Base-by-base conservation (phyloP, 2,329 filamentous ascomycete species). In the Bipolaris sorokiniana region DNA sequence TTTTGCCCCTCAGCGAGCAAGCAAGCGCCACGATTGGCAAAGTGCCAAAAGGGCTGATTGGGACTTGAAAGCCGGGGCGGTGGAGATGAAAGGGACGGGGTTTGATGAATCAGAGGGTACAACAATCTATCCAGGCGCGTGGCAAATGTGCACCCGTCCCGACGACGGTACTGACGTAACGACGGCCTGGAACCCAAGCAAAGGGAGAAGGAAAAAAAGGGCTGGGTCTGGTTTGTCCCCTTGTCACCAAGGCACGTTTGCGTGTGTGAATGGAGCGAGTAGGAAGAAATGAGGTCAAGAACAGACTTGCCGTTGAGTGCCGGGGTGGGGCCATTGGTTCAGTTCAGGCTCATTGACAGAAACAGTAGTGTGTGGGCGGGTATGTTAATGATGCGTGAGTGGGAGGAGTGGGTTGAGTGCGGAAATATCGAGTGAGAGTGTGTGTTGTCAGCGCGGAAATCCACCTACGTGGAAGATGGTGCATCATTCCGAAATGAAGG, bases 401-500 rank as follows among this genome's bases (percentile, higher is more conserved):
- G 26, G 34, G 38, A 16, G 31, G 16, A 31, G 28, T 31, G 28
- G 28, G 10, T 13, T 5, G 28, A 31, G 28, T 31, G 28, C 28
- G 10, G 28, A 31, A 31, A 31, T 31, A 10, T 11, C 10, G 48
- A 20, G 48, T 20, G 26, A 16, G 48, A 11, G 38, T 62, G 63
- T 72, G 69, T 64, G 66, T 63, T 70, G 70, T 73, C 71, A 72
- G 69, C 70, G 64, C 58, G 66, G 28, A 62, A 65, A 67, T 68
- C 70, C 72, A 69, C 63, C 59, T 63, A 65, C 51, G 65, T 70
- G 74, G 72, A 65, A 66, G 70, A 76, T 74, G 65, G 68, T 75
- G 71, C 71, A 74, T 67, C 58, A 47, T 67, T 64, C 74, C 72
- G 73, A 76, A 76, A 76, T 76, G 71, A 74, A 75, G 71, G 73